Evolutionary conservation across 805 yeast genomes (phyloP).

Genomic region (Saccharomycopsis oosterbeekiorum): DNA sequence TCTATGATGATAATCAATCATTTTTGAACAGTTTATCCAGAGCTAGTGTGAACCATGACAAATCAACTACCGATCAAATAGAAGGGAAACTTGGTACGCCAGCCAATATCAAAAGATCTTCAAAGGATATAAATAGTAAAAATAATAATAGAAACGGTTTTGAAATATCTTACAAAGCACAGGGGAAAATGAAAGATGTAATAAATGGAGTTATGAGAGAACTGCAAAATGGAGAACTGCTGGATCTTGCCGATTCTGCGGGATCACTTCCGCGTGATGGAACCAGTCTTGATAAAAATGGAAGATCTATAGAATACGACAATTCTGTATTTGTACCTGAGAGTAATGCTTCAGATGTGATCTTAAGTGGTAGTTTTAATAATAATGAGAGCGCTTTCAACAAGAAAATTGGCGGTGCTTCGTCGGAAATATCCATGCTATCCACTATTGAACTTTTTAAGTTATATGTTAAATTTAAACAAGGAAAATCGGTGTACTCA

Average conservation of each 20-base stretch:
- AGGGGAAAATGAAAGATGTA: background rate
- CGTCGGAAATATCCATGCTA: background rate
- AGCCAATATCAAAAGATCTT: background rate
- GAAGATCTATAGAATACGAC: background rate
- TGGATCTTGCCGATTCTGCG: background rate
- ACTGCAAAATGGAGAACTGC: background rate
- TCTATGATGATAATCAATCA: constrained; percentile 5
- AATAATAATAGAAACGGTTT: background rate
- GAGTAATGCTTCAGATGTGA: background rate
- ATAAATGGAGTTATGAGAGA: background rate
- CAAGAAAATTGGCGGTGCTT: background rate
- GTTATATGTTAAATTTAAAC: constrained; percentile 41
- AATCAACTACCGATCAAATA: background rate
- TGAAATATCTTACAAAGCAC: background rate
- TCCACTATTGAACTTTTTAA: constrained; percentile 8
- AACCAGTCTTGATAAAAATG: background rate
- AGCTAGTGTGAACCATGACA: background rate
- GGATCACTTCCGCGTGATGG: background rate
- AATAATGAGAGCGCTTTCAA: constrained; percentile 9
- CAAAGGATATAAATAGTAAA: background rate
- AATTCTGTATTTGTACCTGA: background rate
- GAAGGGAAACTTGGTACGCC: background rate
- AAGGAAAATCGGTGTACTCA: constrained; percentile 63
- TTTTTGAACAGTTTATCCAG: background rate
- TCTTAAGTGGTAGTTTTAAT: constrained; percentile 5